phyloP scores from a whole-genome alignment of 768 basidiomycete genomes.

The Boletus sp. region DNA sequence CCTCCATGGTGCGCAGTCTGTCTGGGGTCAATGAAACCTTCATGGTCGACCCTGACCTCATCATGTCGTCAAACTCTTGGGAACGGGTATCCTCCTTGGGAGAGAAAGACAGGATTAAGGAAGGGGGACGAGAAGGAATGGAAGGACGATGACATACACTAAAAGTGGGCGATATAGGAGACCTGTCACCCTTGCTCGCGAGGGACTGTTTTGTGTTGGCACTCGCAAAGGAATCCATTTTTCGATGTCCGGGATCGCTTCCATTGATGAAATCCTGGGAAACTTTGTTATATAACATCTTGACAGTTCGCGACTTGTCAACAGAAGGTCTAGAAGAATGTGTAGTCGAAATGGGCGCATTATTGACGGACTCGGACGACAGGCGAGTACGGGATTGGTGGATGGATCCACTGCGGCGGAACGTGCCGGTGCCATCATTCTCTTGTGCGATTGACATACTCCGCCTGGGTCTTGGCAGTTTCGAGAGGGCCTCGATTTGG shows the following conservation, averaged over 20 bases:
- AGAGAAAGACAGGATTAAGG: slow-evolving; percentile 2
- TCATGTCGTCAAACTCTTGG: slow-evolving; percentile 90
- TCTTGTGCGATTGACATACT: slow-evolving; percentile 71
- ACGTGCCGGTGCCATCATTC: slow-evolving; percentile 35
- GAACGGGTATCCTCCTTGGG: slow-evolving; percentile 52
- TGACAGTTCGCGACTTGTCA: slow-evolving; percentile 61
- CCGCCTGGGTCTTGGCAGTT: slow-evolving; percentile 52
- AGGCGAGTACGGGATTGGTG: slow-evolving; percentile 28
- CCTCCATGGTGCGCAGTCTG: slow-evolving; percentile 90
- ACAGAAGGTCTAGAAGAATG: slow-evolving; percentile 51
- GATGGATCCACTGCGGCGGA: slow-evolving; percentile 24
- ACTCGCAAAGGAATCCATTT: slow-evolving; percentile 52
- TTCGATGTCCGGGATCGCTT: slow-evolving; percentile 52
- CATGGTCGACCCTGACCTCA: slow-evolving; percentile 88
- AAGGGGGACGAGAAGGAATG: not conserved
- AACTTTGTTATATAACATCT: slow-evolving; percentile 49
- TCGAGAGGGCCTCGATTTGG: slow-evolving; percentile 69
- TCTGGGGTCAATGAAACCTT: slow-evolving; percentile 95
- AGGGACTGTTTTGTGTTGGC: slow-evolving; percentile 43
- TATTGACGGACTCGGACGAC: slow-evolving; percentile 40
- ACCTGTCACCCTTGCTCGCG: slow-evolving; percentile 31
- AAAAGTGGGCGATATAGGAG: slow-evolving; percentile 33
- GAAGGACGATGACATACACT: slow-evolving; percentile 25
- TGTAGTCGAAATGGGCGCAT: slow-evolving; percentile 15
- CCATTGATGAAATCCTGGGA: slow-evolving; percentile 38